A percentile compares a stretch with the other conserved stretches of the same genome.
These are phyloP conservation scores for Lactifluus pinguis DNA, from an alignment of 768 basidiomycete species.

Conservation along the genomic window DNA sequence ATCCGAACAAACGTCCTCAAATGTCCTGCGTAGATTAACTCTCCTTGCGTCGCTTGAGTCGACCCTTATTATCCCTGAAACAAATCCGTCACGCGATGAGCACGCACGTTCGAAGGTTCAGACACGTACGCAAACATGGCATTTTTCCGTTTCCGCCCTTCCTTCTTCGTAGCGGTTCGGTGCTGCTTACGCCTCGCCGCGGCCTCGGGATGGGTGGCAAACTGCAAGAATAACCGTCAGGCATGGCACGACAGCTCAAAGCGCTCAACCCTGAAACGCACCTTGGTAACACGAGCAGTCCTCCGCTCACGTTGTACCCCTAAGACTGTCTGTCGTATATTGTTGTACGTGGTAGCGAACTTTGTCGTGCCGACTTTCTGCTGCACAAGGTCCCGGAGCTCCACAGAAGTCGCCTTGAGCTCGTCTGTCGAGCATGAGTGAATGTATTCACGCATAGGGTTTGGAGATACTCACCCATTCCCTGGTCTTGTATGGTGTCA, in stretches of 20 bases:
- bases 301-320: constrained; percentile 65
- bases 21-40: constrained; percentile 19
- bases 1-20: neutral
- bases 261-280: constrained; percentile 20
- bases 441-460: neutral
- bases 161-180: constrained; percentile 70
- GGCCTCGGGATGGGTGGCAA: constrained; percentile 61
- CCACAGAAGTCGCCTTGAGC: constrained; percentile 67
- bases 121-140: constrained; percentile 47
- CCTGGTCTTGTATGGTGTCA: constrained; percentile 66
- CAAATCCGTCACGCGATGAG: constrained; percentile 1
- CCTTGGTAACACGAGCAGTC: constrained; percentile 39
- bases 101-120: neutral
- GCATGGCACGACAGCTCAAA: neutral
- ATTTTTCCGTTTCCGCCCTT: constrained; percentile 74
- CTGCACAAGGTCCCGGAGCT: constrained; percentile 84
- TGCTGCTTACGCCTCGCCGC: constrained; percentile 70
- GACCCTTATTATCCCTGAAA: constrained; percentile 40
- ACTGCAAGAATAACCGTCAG: constrained; percentile 31
- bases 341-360: constrained; percentile 73
- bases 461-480: constrained; percentile 52
- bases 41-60: constrained; percentile 38
- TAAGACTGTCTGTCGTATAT: constrained; percentile 63
- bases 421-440: constrained; percentile 46
- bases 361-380: constrained; percentile 78